These are phyloP conservation scores for Juncus inflexus DNA, from an alignment of 176 grass and related monocot genomes.

Conservation along the genomic window DNA sequence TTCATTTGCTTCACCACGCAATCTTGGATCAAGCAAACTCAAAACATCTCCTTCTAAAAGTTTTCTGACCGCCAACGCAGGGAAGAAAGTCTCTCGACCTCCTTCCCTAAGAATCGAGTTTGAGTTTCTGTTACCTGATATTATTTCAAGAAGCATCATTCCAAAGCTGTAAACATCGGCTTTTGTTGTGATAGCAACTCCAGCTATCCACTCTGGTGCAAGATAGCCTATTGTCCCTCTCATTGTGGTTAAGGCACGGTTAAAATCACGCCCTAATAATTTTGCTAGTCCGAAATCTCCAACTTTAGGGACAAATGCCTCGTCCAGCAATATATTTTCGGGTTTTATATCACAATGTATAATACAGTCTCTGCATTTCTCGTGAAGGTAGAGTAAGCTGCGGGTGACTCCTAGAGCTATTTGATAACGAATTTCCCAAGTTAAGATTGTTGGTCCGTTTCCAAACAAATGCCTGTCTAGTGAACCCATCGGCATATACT, in stretches of 20 bases:
- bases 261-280: slow-evolving; percentile 43
- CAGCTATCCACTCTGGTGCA: slow-evolving; percentile 43
- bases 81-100: not conserved
- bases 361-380: slow-evolving; percentile 52
- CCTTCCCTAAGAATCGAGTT: not conserved
- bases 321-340: slow-evolving; percentile 51
- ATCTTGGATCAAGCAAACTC: slow-evolving; percentile 27
- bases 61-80: slow-evolving; percentile 27
- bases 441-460: not conserved
- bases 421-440: slow-evolving; percentile 18
- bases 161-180: slow-evolving; percentile 56
- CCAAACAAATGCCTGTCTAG: slow-evolving; percentile 30
- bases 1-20: slow-evolving; percentile 9
- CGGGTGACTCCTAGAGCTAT: slow-evolving; percentile 24
- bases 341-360: slow-evolving; percentile 65
- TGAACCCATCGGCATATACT: slow-evolving; percentile 33
- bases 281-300: slow-evolving; percentile 54
- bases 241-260: slow-evolving; percentile 35
- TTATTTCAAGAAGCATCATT: slow-evolving; percentile 46
- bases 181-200: slow-evolving; percentile 39
- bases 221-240: slow-evolving; percentile 54
- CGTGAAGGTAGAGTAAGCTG: slow-evolving; percentile 48
- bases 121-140: slow-evolving; percentile 36
- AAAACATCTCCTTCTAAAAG: slow-evolving; percentile 26
- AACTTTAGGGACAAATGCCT: slow-evolving; percentile 35